Evolutionary conservation across 2,329 filamentous ascomycete species (phyloP), one percentile per base, ranked within the genome.

Genomic region (Cladophialophora exuberans): DNA sequence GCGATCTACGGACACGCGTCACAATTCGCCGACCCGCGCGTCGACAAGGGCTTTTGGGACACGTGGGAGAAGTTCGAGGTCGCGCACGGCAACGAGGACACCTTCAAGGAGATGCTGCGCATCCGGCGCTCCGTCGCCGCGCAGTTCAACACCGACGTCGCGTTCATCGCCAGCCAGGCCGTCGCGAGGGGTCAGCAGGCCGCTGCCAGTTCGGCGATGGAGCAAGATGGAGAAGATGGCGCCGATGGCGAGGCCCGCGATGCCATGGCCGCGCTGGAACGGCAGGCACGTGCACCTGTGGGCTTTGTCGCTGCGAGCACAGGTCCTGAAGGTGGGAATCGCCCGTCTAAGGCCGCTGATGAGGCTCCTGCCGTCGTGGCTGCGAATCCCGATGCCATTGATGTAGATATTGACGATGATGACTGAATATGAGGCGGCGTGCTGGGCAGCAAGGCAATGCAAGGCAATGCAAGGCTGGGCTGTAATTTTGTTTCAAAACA

Each of bases 11-110:
- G 92, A 1, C 94, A 99, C 69, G 94, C 90, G 10, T 96, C 90
- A 38, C 94, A 99, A 70, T 99, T 97, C 73, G 96, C 91, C 74
- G 95, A 99, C 71, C 94, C 94, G 6, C 82, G 95, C 50, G 96
- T 90, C 11, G 91, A 90, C 64, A 86, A 89, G 6, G 85, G 83
- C 13, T 99, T 97, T 75, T 99, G 95, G 95, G 82, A 86, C 65
- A 95, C 93, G 71, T 99, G 94, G 94, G 94, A 99, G 73, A 82
- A 86, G 51, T 99, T 99, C 72, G 95, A 99, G 73, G 91, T 97
- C 18, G 89, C 95, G 70, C 94, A 99, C 69, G 94, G 94, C 62
- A 99, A 99, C 74, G 95, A 99, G 72, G 94, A 99, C 71, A 99
- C 95, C 0, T 99, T 95, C 81, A 97, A 96, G 77, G 94, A 99